A percentile compares a stretch with the other conserved stretches of the same genome.
These are phyloP conservation scores for Diaporthe nobilis DNA, from an alignment of 2,329 filamentous ascomycete genomes.

Conservation along the genomic window DNA sequence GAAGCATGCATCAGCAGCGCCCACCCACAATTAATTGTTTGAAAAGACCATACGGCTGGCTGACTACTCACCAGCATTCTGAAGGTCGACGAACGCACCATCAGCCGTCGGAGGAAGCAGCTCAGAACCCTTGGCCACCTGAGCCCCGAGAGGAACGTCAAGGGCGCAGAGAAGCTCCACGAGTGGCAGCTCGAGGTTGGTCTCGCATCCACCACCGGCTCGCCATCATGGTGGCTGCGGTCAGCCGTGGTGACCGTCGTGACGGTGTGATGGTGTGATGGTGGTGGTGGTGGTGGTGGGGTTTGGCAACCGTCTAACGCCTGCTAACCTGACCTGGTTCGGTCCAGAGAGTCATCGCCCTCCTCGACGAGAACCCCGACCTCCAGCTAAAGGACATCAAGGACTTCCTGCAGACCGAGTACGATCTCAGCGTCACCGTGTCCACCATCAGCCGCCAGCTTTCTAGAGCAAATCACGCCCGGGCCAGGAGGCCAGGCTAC, in stretches of 20 bases:
- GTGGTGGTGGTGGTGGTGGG: background rate
- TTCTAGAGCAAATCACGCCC: slow-evolving; percentile 35
- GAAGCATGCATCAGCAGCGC: background rate
- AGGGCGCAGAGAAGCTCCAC: slow-evolving; percentile 41
- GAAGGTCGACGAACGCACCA: slow-evolving; percentile 41
- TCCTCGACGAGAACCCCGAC: slow-evolving; percentile 39
- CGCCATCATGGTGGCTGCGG: background rate
- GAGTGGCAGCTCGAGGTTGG: slow-evolving; percentile 42
- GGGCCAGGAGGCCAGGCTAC: slow-evolving; percentile 40
- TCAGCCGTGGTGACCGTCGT: background rate
- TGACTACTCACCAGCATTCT: slow-evolving; percentile 32
- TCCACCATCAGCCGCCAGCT: slow-evolving; percentile 41
- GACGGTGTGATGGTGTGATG: background rate
- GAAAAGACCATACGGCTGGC: background rate
- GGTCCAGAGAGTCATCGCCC: slow-evolving; percentile 40
- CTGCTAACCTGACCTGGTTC: background rate
- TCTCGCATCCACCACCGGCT: background rate
- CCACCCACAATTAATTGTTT: background rate
- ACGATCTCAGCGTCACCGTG: slow-evolving; percentile 39
- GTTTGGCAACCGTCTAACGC: background rate
- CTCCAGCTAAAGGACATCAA: slow-evolving; percentile 39
- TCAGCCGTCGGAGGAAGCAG: slow-evolving; percentile 39
- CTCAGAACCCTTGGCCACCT: slow-evolving; percentile 40
- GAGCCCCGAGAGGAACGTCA: slow-evolving; percentile 39
- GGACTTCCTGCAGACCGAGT: slow-evolving; percentile 39